A percentile compares a stretch with the other conserved stretches of the same genome.
phyloP scores from a whole-genome alignment of 441 rosid genomes.

The Iberis amara region DNA sequence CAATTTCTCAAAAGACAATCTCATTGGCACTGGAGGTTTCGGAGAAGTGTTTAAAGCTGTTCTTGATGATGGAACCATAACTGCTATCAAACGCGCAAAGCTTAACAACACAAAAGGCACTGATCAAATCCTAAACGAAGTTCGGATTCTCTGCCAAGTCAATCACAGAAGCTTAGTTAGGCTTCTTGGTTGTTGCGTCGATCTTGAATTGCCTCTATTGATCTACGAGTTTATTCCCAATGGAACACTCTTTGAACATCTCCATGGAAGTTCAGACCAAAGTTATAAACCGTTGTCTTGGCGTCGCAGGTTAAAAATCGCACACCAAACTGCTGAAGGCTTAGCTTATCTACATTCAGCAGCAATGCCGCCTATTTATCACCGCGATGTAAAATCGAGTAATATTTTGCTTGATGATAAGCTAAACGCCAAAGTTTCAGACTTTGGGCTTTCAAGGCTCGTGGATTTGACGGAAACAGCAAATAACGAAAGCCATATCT shows the following conservation, averaged over 20 bases:
- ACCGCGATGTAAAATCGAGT: slow-evolving; percentile 58
- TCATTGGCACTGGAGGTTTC: slow-evolving; percentile 44
- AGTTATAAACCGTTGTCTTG: slow-evolving; percentile 35
- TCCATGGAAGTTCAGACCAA: slow-evolving; percentile 29
- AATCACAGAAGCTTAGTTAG: slow-evolving; percentile 51
- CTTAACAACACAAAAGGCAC: slow-evolving; percentile 45
- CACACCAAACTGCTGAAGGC: slow-evolving; percentile 52
- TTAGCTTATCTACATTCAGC: slow-evolving; percentile 56
- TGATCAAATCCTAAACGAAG: slow-evolving; percentile 59
- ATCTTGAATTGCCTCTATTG: slow-evolving; percentile 48
- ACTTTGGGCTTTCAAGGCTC: slow-evolving; percentile 55
- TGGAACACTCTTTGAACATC: slow-evolving; percentile 53
- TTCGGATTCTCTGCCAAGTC: slow-evolving; percentile 58
- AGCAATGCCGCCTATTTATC: slow-evolving; percentile 56
- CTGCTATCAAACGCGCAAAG: slow-evolving; percentile 59
- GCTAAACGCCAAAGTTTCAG: slow-evolving; percentile 50
- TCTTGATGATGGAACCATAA: slow-evolving; percentile 52
- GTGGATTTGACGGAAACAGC: slow-evolving; percentile 36
- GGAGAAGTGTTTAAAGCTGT: slow-evolving; percentile 45
- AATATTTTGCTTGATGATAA: slow-evolving; percentile 52
- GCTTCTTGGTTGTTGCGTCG: slow-evolving; percentile 42
- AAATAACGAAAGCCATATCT: slow-evolving; percentile 44
- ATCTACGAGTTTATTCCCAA: slow-evolving; percentile 50
- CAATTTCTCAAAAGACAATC: slow-evolving; percentile 40
- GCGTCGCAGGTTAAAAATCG: slow-evolving; percentile 41